A percentile compares a stretch with the other conserved stretches of the same genome.
Conservation (phyloP, 345 rosid genomes). For the Syzygium aromaticum region DNA sequence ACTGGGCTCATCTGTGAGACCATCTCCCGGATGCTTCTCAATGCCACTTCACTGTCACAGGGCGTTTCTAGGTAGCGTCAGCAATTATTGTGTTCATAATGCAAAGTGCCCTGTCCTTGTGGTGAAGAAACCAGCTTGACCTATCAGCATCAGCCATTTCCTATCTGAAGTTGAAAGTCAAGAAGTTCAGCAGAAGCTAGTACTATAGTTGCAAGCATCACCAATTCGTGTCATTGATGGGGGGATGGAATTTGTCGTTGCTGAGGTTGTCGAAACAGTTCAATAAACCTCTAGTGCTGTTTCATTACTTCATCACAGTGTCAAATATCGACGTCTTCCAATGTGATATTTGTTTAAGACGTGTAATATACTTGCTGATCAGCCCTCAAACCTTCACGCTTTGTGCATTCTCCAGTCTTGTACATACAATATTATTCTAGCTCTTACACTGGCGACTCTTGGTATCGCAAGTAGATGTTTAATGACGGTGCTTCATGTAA, state of each 20-base stretch:
- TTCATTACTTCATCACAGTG: neutral
- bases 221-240: neutral
- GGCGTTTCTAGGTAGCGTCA: slow-evolving; percentile 1
- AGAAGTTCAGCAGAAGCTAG: neutral
- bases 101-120: slow-evolving; percentile 5
- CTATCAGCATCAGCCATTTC: neutral
- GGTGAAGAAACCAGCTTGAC: slow-evolving; percentile 2
- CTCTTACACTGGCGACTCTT: neutral
- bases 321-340: neutral
- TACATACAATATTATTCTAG: neutral
- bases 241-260: neutral
- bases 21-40: neutral
- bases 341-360: neutral
- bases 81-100: slow-evolving; percentile 3
- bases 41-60: neutral
- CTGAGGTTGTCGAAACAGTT: neutral
- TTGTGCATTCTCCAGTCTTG: neutral
- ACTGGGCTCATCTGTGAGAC: neutral
- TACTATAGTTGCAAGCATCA: neutral
- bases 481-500: neutral
- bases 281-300: neutral
- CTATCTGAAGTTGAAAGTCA: neutral
- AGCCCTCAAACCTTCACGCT: neutral
- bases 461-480: neutral
- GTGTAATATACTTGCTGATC: neutral